These are phyloP conservation scores for Penicillium griseofulvum DNA, from an alignment of 2,329 filamentous ascomycete species.

Conservation along the genomic window DNA sequence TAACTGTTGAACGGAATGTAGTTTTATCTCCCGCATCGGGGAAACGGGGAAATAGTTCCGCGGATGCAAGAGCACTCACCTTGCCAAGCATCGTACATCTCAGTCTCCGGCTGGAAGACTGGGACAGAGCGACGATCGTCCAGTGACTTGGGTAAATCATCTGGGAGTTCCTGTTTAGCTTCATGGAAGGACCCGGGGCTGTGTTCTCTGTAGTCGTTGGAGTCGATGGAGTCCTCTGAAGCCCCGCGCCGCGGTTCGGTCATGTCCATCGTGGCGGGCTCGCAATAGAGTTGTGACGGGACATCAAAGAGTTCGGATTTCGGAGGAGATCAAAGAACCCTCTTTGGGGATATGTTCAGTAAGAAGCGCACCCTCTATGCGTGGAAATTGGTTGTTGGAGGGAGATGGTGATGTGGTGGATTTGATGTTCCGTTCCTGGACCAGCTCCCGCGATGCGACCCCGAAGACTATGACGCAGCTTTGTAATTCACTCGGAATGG, in stretches of 20 bases:
- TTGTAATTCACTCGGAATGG: background rate
- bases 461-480: constrained; percentile 4
- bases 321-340: constrained; percentile 12
- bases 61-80: constrained; percentile 52
- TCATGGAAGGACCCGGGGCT: constrained; percentile 21
- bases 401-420: background rate
- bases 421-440: constrained; percentile 11
- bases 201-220: constrained; percentile 17
- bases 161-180: constrained; percentile 57
- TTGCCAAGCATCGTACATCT: constrained; percentile 99
- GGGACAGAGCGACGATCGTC: constrained; percentile 77
- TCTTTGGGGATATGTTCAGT: constrained; percentile 2
- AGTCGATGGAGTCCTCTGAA: constrained; percentile 28
- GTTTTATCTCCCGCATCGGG: background rate
- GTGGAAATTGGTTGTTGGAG: background rate
- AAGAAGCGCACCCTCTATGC: background rate
- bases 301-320: constrained; percentile 17
- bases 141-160: constrained; percentile 85
- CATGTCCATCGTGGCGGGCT: constrained; percentile 35
- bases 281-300: constrained; percentile 11
- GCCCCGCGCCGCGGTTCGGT: constrained; percentile 32
- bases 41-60: constrained; percentile 2
- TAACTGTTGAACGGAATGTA: background rate
- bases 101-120: constrained; percentile 74
- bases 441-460: background rate